These are phyloP conservation scores for Russula virescens DNA, from an alignment of 768 basidiomycete genomes.

Conservation along the genomic window DNA sequence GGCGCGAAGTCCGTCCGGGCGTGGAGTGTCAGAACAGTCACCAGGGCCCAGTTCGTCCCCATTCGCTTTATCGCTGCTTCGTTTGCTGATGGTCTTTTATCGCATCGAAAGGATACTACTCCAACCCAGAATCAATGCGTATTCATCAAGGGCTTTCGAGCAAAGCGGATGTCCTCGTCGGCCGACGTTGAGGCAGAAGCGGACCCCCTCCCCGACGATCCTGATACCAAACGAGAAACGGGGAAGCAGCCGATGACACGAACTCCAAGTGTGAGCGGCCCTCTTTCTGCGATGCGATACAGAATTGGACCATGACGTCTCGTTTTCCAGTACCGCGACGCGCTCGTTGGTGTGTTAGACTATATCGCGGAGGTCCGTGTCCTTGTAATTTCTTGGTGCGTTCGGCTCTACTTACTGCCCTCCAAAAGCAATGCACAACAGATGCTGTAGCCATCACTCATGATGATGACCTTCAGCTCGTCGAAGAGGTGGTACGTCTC, in stretches of 20 bases:
- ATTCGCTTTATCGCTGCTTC: no score
- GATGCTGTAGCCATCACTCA: conserved; percentile 11
- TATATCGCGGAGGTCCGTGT: conserved; percentile 16
- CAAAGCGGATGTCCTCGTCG: not conserved
- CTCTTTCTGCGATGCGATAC: not conserved
- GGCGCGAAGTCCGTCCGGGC: not conserved
- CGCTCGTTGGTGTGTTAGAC: conserved; percentile 12
- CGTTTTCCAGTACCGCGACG: conserved; percentile 11
- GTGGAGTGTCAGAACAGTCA: not conserved
- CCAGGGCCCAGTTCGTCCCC: not conserved
- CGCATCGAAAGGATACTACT: not conserved
- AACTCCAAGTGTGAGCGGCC: not conserved
- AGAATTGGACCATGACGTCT: not conserved
- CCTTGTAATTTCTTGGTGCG: not conserved
- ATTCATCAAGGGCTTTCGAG: conserved; percentile 13
- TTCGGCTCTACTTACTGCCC: not conserved
- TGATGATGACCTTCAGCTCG: conserved; percentile 12
- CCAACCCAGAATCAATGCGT: conserved; percentile 6
- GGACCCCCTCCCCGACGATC: conserved; percentile 1
- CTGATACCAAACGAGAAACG: not conserved
- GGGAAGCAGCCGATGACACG: not conserved
- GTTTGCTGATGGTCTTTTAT: not conserved
- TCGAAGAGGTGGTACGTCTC: conserved; percentile 17
- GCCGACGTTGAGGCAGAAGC: not conserved
- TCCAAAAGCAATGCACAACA: conserved; percentile 10